Percentiles rank a stretch among this genome's conserved stretches.
phyloP scores from a whole-genome alignment of 257 asterid genomes.

The Plantago ovata region DNA sequence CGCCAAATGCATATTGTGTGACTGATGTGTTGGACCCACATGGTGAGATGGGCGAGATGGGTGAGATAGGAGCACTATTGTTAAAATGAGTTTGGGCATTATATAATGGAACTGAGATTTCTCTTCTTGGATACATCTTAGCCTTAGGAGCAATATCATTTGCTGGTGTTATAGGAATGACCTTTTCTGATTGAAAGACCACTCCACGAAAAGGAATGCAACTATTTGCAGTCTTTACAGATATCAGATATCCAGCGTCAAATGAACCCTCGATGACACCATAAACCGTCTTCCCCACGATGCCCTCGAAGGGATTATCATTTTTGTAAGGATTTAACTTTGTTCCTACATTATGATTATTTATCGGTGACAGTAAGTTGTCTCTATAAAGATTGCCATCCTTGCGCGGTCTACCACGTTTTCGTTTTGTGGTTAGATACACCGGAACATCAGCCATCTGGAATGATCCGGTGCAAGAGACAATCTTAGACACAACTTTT shows the following conservation, averaged over 20 bases:
- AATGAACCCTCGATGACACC: slow-evolving; percentile 79
- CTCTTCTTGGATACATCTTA: slow-evolving; percentile 45
- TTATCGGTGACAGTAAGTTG: slow-evolving; percentile 29
- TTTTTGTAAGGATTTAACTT: slow-evolving; percentile 1
- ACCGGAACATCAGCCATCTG: slow-evolving; percentile 42
- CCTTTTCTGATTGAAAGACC: slow-evolving; percentile 51
- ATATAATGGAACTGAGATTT: slow-evolving; percentile 26
- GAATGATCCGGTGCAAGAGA: slow-evolving; percentile 15
- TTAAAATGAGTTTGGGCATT: slow-evolving; percentile 21
- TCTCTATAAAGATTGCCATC: slow-evolving; percentile 40
- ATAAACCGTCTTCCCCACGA: slow-evolving; percentile 48
- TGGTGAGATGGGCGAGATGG: slow-evolving; percentile 26
- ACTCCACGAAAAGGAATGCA: slow-evolving; percentile 59
- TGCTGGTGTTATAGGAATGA: slow-evolving; percentile 46
- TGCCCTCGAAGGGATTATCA: slow-evolving; percentile 6
- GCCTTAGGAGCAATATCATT: slow-evolving; percentile 77
- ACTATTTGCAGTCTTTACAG: slow-evolving; percentile 49
- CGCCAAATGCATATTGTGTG: slow-evolving; percentile 18
- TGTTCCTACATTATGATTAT: slow-evolving; percentile 3
- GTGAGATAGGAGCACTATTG: too few species aligned
- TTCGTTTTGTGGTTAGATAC: slow-evolving; percentile 53
- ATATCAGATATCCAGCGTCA: slow-evolving; percentile 70
- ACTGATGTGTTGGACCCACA: slow-evolving; percentile 15
- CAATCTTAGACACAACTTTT: neutral
- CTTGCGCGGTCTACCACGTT: slow-evolving; percentile 82